Base-by-base conservation (phyloP, 768 basidiomycete genomes). In the Boletus rubroflammeus region DNA sequence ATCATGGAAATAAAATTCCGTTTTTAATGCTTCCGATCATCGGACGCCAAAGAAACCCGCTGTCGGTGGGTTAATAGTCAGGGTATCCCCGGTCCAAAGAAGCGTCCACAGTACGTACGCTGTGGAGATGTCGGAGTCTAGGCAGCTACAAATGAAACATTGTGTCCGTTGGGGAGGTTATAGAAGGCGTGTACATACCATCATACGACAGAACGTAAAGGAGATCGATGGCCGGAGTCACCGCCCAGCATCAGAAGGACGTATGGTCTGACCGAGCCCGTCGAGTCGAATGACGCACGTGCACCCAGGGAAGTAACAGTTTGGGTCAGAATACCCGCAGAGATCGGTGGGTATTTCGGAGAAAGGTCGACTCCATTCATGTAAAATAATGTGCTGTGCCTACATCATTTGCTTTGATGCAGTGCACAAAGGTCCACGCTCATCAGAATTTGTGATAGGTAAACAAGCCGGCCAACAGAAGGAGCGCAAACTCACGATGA, bases 61-160 rank as follows among this genome's bases (percentile, higher is more conserved):
- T 44, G 52, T 43, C 11, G 43, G 45, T 65, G 51, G 48, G 45
- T 44, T 35, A 45, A 54, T 41, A 32, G 53, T 46, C 49, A 43
- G 51, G 45, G 41, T 52, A 50, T 48, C 23, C 43, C 55, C 61
- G 56, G 53, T 48, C 10, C 23, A 52, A 40, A 55, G 62, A 60
- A 54, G 55, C 32, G 13, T 13, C 19, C 13, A 25, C 14, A 53
- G 41, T 61, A 62, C 65, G 59, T 58, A 64, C 50, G n/a, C 15
- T 56, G 47, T 59, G 59, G 55, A 64, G 55, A 57, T 55, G n/a
- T n/a, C n/a, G 52, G 53, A 47, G 54, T 38, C 53, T 19, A n/a
- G 49, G 31, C 39, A 43, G 47, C 32, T 54, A 47, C 52, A 53
- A 41, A 52, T 58, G 31, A 55, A 50, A 25, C 45, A 52, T 48